Percentiles rank a stretch among this genome's conserved stretches.
Evolutionary conservation across 2,329 filamentous ascomycete species (phyloP).

Genomic region (Juglanconis sp.): DNA sequence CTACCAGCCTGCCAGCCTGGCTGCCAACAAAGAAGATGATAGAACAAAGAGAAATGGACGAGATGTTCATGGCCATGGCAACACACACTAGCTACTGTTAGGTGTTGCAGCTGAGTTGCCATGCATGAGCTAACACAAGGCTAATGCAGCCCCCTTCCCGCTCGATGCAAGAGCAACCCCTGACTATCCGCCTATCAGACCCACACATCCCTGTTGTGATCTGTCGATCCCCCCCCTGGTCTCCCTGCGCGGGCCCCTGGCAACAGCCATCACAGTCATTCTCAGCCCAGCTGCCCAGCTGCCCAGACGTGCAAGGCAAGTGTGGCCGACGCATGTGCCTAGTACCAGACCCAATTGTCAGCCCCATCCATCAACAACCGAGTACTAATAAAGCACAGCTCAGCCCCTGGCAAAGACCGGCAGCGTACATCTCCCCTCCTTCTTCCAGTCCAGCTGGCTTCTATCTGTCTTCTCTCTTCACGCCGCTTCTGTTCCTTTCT

Average conservation of each 20-base stretch:
- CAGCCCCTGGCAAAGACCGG: slow-evolving; percentile 14
- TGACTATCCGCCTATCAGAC: background rate
- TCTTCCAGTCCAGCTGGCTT: slow-evolving; percentile 14
- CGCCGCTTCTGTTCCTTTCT: slow-evolving; percentile 3
- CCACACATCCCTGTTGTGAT: background rate
- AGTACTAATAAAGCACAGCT: slow-evolving; percentile 19
- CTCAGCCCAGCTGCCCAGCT: background rate
- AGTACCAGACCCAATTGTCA: slow-evolving; percentile 1
- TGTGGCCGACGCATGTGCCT: background rate
- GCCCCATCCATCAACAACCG: background rate
- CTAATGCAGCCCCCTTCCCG: background rate
- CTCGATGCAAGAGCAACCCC: background rate
- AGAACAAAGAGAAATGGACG: background rate
- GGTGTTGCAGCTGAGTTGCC: background rate
- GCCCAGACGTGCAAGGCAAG: background rate
- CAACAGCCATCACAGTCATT: background rate
- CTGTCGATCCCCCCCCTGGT: slow-evolving; percentile 2
- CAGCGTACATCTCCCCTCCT: background rate
- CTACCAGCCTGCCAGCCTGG: too few species aligned
- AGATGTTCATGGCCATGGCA: background rate
- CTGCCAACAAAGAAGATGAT: too few species aligned
- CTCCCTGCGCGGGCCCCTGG: background rate
- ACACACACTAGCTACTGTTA: background rate
- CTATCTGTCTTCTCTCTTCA: slow-evolving; percentile 5
- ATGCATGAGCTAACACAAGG: background rate